Conservation (phyloP, 2,329 filamentous ascomycete species). For the Neofusicoccum cordaticola region DNA sequence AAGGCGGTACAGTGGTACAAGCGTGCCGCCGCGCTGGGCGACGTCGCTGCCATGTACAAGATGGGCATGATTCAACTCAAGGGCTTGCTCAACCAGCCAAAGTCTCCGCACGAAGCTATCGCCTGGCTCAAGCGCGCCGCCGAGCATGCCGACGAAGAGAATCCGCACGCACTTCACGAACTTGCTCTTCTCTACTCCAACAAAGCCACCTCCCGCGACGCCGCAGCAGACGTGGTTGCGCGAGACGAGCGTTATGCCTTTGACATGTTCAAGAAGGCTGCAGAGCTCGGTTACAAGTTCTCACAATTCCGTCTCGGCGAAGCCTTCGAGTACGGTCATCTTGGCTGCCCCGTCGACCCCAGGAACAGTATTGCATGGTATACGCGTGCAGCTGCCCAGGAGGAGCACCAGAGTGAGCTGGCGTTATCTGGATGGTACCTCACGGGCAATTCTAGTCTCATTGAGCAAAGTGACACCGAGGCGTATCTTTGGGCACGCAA, state of each 20-base stretch:
- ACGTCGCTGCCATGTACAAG: constrained; percentile 96
- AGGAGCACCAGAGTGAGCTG: constrained; percentile 86
- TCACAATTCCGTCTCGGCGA: constrained; percentile 87
- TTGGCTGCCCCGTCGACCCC: constrained; percentile 80
- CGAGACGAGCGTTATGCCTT: constrained; percentile 79
- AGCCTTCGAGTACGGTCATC: constrained; percentile 82
- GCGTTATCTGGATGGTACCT: constrained; percentile 71
- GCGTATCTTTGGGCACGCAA: constrained; percentile 97
- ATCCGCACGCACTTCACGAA: constrained; percentile 93
- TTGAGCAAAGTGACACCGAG: constrained; percentile 91
- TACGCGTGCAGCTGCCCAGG: constrained; percentile 82
- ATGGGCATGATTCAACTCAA: constrained; percentile 95
- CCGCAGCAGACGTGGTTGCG: constrained; percentile 50
- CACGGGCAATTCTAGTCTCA: constrained; percentile 81
- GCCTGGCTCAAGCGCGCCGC: constrained; percentile 92
- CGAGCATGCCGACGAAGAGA: constrained; percentile 81
- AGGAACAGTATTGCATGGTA: constrained; percentile 91
- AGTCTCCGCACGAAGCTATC: constrained; percentile 80
- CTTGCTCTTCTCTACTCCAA: constrained; percentile 58
- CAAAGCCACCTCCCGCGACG: constrained; percentile 60
- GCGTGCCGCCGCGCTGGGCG: constrained; percentile 82
- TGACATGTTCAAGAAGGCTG: constrained; percentile 80
- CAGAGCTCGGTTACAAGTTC: constrained; percentile 89
- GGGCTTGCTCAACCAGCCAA: constrained; percentile 82
- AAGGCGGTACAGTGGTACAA: constrained; percentile 99